These are phyloP conservation scores for Candida sithepensis DNA, from an alignment of 805 yeast genomes.

Conservation along the genomic window DNA sequence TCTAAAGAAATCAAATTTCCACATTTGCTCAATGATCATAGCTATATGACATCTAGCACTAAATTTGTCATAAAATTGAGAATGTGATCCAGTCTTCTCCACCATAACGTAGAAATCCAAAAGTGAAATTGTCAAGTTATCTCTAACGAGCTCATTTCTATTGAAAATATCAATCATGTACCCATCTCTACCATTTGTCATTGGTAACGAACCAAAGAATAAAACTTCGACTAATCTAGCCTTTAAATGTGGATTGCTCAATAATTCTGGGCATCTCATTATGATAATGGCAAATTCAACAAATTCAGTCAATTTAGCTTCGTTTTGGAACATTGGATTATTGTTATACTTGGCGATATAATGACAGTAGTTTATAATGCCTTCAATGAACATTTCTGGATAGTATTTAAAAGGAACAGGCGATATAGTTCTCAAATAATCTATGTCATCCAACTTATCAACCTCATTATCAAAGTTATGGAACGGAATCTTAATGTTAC, in stretches of 20 bases:
- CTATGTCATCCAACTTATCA: slow-evolving; percentile 73
- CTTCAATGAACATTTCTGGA: slow-evolving; percentile 86
- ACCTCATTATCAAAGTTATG: slow-evolving; percentile 58
- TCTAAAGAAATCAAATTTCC: slow-evolving; percentile 71
- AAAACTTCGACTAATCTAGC: slow-evolving; percentile 77
- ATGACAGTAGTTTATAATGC: slow-evolving; percentile 67
- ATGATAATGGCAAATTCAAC: slow-evolving; percentile 72
- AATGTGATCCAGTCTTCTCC: slow-evolving; percentile 92
- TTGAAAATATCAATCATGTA: slow-evolving; percentile 66
- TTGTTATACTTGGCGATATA: slow-evolving; percentile 53
- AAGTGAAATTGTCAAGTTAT: slow-evolving; percentile 74
- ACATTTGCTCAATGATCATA: slow-evolving; percentile 73
- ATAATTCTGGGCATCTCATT: slow-evolving; percentile 76
- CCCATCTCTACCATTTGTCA: slow-evolving; percentile 60
- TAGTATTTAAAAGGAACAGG: slow-evolving; percentile 76
- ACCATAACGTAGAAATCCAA: slow-evolving; percentile 90
- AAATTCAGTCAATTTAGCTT: slow-evolving; percentile 50
- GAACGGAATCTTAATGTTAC: slow-evolving; percentile 49
- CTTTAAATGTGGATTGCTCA: slow-evolving; percentile 92
- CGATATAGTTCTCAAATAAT: slow-evolving; percentile 57
- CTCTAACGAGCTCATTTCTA: slow-evolving; percentile 55
- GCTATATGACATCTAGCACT: slow-evolving; percentile 86
- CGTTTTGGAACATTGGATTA: slow-evolving; percentile 53
- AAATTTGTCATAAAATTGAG: slow-evolving; percentile 95
- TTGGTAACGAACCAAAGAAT: slow-evolving; percentile 66